Evolutionary conservation across 2,329 filamentous ascomycete species (phyloP).

Genomic region (Orbilia ellipsospora): DNA sequence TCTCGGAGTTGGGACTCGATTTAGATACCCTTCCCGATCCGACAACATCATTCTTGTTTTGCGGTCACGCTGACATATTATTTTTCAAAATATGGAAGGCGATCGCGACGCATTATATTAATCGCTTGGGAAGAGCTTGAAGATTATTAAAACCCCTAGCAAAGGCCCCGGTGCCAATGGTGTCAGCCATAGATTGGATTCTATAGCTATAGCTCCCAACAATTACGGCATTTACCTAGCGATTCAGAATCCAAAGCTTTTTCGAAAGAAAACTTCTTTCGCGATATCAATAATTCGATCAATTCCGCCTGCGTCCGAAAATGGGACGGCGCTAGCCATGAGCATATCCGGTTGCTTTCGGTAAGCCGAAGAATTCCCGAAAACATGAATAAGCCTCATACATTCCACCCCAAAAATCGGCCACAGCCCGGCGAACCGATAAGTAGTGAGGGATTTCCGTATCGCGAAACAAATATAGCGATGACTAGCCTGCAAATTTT

Average conservation of each 20-base stretch:
- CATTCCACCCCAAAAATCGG: slow-evolving; percentile 32
- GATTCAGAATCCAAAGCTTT: background rate
- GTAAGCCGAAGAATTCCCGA: slow-evolving; percentile 54
- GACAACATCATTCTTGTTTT: slow-evolving; percentile 7
- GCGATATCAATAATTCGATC: slow-evolving; percentile 7
- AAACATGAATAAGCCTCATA: slow-evolving; percentile 53
- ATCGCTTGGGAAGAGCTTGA: slow-evolving; percentile 15
- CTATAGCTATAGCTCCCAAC: background rate
- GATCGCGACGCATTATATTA: slow-evolving; percentile 10
- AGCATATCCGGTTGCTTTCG: slow-evolving; percentile 45
- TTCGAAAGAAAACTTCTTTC: background rate
- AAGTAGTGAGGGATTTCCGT: slow-evolving; percentile 52
- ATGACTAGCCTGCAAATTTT: slow-evolving; percentile 24
- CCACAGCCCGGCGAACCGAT: slow-evolving; percentile 42
- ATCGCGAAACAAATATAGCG: slow-evolving; percentile 11
- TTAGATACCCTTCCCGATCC: slow-evolving; percentile 30
- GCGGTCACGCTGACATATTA: slow-evolving; percentile 34
- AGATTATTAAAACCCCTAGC: background rate
- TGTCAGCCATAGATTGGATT: slow-evolving; percentile 17
- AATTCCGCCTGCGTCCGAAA: slow-evolving; percentile 24
- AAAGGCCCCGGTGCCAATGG: slow-evolving; percentile 13
- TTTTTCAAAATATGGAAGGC: slow-evolving; percentile 27
- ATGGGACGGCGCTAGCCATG: slow-evolving; percentile 24
- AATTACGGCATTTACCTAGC: background rate
- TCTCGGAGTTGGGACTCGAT: slow-evolving; percentile 39